Evolutionary conservation across 1,139 yeast species (phyloP).

Genomic region (Kodamaea ohmeri): DNA sequence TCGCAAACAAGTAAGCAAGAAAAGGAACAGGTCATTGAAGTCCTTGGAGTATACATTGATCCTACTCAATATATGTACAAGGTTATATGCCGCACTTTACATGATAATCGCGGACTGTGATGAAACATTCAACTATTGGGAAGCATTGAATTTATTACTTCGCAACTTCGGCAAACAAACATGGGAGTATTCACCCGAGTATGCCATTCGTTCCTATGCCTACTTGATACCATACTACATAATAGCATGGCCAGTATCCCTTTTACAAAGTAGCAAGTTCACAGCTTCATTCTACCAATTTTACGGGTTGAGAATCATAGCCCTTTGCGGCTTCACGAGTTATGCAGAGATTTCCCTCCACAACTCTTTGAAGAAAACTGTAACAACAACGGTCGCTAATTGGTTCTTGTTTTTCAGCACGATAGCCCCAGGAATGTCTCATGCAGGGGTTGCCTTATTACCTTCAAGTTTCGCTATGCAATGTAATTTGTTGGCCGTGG

Average conservation of each 20-base stretch:
- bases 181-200: constrained; percentile 94
- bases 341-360: constrained; percentile 53
- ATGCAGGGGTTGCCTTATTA: constrained; percentile 78
- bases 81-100: constrained; percentile 48
- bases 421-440: constrained; percentile 66
- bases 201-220: constrained; percentile 83
- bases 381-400: constrained; percentile 40
- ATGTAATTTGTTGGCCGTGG: constrained; percentile 54
- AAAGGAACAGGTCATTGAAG: constrained; percentile 4
- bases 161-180: constrained; percentile 91
- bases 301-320: constrained; percentile 52
- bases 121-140: constrained; percentile 81
- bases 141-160: constrained; percentile 75
- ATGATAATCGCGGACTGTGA: constrained; percentile 85
- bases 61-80: constrained; percentile 29
- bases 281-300: constrained; percentile 30
- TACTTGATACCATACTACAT: constrained; percentile 58
- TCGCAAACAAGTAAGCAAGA: constrained; percentile 1
- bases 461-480: constrained; percentile 89
- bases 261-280: constrained; percentile 20
- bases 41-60: constrained; percentile 14
- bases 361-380: constrained; percentile 37
- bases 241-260: constrained; percentile 36
- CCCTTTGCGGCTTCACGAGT: constrained; percentile 53
- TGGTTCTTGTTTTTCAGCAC: constrained; percentile 57